These are phyloP conservation scores for Malassezia japonica DNA, from an alignment of 1,284 basidiomycete species.

Conservation along the genomic window DNA sequence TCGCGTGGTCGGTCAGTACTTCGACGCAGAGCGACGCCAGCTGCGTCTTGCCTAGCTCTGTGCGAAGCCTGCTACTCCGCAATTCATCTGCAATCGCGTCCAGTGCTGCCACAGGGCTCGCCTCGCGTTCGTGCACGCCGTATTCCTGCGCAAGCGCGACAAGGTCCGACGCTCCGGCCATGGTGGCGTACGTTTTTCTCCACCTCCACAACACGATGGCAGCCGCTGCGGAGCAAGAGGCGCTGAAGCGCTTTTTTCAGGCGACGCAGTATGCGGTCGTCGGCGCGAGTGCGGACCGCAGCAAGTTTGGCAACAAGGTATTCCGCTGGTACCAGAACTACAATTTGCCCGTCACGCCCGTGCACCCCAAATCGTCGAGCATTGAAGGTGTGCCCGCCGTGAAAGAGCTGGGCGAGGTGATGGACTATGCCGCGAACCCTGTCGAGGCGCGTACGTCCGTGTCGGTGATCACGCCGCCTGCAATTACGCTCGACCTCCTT, in stretches of 20 bases:
- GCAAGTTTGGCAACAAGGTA: constrained; percentile 43
- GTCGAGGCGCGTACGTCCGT: constrained; percentile 23
- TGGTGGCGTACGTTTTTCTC: no score
- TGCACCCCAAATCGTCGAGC: constrained; percentile 32
- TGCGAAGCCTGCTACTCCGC: constrained; percentile 6
- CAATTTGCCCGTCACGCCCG: constrained; percentile 29
- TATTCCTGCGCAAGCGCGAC: neutral
- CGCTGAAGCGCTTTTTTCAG: constrained; percentile 24
- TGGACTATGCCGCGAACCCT: constrained; percentile 15
- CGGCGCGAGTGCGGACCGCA: constrained; percentile 35
- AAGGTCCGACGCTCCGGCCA: neutral
- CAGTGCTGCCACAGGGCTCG: neutral
- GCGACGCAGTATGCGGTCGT: constrained; percentile 34
- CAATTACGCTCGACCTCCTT: constrained; percentile 30
- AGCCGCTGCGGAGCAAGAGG: neutral
- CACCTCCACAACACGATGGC: neutral
- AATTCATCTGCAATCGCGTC: constrained; percentile 3
- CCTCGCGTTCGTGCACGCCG: neutral
- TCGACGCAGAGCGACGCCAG: constrained; percentile 1
- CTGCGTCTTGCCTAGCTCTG: constrained; percentile 5
- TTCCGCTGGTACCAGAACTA: constrained; percentile 40
- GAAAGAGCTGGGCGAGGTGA: constrained; percentile 11
- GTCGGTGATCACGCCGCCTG: constrained; percentile 41
- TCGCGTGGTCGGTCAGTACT: neutral
- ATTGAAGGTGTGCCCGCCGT: constrained; percentile 24